phyloP scores from a whole-genome alignment of 2,329 filamentous ascomycete genomes.

The Nemania sp. region DNA sequence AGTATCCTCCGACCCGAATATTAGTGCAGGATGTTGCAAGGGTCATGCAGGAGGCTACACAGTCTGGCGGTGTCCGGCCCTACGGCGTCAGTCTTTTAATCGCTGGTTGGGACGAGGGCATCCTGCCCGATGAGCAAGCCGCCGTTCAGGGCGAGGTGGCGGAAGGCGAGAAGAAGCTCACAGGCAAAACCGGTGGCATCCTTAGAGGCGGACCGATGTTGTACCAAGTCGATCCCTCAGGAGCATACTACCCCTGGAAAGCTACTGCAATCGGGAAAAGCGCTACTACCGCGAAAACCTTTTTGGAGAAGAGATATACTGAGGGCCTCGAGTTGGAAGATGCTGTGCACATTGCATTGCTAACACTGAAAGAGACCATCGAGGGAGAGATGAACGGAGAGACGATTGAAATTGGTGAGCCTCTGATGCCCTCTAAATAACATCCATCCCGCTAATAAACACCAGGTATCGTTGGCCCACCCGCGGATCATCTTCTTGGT shows the following conservation, averaged over 20 bases:
- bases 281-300: slow-evolving; percentile 97
- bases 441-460: slow-evolving; percentile 33
- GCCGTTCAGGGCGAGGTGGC: slow-evolving; percentile 57
- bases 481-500: slow-evolving; percentile 89
- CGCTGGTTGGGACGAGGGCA: slow-evolving; percentile 96
- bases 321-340: slow-evolving; percentile 97
- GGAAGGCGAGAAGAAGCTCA: slow-evolving; percentile 65
- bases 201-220: slow-evolving; percentile 95
- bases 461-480: slow-evolving; percentile 88
- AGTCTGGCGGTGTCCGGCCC: slow-evolving; percentile 94
- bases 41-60: slow-evolving; percentile 98
- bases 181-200: slow-evolving; percentile 91
- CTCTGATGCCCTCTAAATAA: not conserved
- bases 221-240: slow-evolving; percentile 98
- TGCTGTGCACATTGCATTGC: slow-evolving; percentile 94
- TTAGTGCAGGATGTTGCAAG: slow-evolving; percentile 96
- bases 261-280: slow-evolving; percentile 99
- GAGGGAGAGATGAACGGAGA: slow-evolving; percentile 99
- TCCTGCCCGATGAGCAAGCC: slow-evolving; percentile 79
- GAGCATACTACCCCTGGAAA: slow-evolving; percentile 99
- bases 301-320: slow-evolving; percentile 98
- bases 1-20: slow-evolving; percentile 99
- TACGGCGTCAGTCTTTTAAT: slow-evolving; percentile 96
- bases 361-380: slow-evolving; percentile 98
- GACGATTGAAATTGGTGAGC: slow-evolving; percentile 93